These are phyloP conservation scores for Quercus rubra DNA, from an alignment of 306 rosid genomes.

Conservation along the genomic window DNA sequence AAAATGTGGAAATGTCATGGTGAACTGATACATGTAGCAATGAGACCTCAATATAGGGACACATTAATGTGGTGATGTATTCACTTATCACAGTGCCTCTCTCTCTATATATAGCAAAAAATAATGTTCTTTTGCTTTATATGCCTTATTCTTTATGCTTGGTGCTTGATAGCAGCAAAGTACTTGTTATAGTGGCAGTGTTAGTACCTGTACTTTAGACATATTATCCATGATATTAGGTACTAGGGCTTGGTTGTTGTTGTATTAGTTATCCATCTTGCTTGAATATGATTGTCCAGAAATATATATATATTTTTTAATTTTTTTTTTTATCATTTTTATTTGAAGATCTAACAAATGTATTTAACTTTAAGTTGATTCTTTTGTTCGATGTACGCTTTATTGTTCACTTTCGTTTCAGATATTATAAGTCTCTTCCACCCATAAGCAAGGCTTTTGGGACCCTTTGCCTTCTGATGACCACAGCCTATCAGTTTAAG, in stretches of 20 bases:
- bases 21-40: neutral
- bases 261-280: neutral
- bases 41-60: neutral
- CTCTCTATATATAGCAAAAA: neutral
- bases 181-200: neutral
- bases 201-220: neutral
- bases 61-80: neutral
- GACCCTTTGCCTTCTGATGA: constrained; percentile 64
- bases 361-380: neutral
- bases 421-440: constrained; percentile 82
- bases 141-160: neutral
- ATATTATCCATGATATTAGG: neutral
- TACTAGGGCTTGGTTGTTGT: neutral
- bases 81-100: neutral
- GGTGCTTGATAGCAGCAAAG: neutral
- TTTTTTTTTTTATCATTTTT: neutral
- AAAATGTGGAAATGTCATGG: neutral
- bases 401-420: constrained; percentile 31
- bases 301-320: neutral
- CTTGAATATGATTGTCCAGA: neutral
- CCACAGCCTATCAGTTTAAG: constrained; percentile 57
- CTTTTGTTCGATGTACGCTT: neutral
- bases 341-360: neutral
- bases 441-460: constrained; percentile 93
- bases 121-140: neutral